Evolutionary conservation across 2,329 filamentous ascomycete genomes (phyloP).

Genomic region (Arachnopeziza araneosa): DNA sequence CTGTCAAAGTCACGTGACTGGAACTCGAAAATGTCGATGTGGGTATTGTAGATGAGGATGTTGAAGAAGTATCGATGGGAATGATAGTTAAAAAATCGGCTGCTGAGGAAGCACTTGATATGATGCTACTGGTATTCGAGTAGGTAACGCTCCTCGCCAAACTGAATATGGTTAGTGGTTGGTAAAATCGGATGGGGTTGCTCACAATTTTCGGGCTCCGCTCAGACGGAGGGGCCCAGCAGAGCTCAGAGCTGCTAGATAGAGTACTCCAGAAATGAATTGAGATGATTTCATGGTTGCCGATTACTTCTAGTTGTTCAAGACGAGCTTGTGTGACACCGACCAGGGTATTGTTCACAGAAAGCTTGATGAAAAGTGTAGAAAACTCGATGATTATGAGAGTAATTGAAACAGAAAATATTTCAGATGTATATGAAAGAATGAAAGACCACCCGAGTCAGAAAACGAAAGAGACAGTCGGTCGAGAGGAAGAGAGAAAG

Average conservation of each 20-base stretch:
- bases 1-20: not conserved
- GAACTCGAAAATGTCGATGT: not conserved
- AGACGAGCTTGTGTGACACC: not conserved
- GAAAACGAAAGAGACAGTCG: constrained; percentile 12
- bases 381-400: not conserved
- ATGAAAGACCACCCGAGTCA: not conserved
- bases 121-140: constrained; percentile 9
- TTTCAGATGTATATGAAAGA: not conserved
- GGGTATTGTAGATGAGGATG: not conserved
- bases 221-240: constrained; percentile 21
- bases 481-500: constrained; percentile 1
- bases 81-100: constrained; percentile 7
- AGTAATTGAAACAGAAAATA: not conserved
- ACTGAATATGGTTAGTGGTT: not conserved
- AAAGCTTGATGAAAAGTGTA: not conserved
- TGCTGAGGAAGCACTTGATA: not conserved
- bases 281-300: constrained; percentile 16
- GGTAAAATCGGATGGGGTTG: not conserved
- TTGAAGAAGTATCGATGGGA: not conserved
- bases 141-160: constrained; percentile 7
- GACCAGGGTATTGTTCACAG: not conserved
- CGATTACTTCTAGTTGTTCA: not conserved
- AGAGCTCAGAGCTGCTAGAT: constrained; percentile 12
- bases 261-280: constrained; percentile 10
- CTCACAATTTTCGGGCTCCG: constrained; percentile 14